Evolutionary conservation across 805 yeast genomes (phyloP), one percentile per base, ranked within the genome.

Genomic region (Candida wancherniae): DNA sequence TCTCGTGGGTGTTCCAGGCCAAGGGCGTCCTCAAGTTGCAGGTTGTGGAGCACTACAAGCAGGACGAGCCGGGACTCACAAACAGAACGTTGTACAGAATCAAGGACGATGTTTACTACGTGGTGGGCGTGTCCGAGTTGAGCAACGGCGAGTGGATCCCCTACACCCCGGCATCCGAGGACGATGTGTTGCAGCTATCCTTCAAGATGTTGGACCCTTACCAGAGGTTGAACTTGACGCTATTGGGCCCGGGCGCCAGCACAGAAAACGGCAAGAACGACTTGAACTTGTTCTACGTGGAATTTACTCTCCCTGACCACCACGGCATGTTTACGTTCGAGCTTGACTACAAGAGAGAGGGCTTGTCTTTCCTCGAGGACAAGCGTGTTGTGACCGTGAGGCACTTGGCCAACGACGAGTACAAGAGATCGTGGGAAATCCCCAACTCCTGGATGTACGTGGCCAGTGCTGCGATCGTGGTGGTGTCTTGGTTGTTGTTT

Each of bases 331-430:
- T 87, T 63, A 84, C 96, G 2, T 87, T 84, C 55, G 70, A 71
- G 39, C 69, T 83, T 26, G 81, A 83, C 48, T 88, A 88, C 65
- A 73, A 73, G 55, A 77, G 95, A 52, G 66, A 74, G 9, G 97
- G 97, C 5, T 68, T 70, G 47, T 68, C 84, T 15, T 87, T 68
- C 57, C 54, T 90, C 31, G 67, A 67, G 16, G 84, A 80, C 47
- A 69, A 73, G 39, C 70, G 71, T 33, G 77, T 82, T 12, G 85
- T 86, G 32, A 78, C 97, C 2, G 79, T 92, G 27, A 78, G 97
- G 57, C 97, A 92, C 58, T 71, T 84, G 50, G 97, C 97, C 37
- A 90, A 88, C 57, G 94, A 92, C 55, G 98, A 94, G 64, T 92
- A 78, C 66, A 79, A 81, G 39, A 76, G 97, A 59, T 80, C 94